phyloP scores from a whole-genome alignment of 2,329 filamentous ascomycete genomes.

The Nothophoma quercina region DNA sequence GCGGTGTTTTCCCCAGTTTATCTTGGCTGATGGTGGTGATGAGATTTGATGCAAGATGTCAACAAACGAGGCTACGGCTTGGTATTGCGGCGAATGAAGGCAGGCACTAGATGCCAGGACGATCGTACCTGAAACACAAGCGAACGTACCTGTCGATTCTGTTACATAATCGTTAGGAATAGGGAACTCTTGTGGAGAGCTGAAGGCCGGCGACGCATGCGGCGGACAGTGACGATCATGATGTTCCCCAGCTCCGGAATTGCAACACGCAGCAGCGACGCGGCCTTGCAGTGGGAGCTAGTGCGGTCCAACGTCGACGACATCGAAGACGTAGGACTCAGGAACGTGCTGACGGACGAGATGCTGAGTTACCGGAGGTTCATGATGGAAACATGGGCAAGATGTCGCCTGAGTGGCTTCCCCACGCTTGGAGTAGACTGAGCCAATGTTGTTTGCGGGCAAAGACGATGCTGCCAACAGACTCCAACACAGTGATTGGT shows the following conservation, averaged over 20 bases:
- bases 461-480: neutral
- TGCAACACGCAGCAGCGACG: neutral
- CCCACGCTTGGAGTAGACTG: neutral
- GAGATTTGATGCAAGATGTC: neutral
- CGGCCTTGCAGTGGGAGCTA: constrained; percentile 2
- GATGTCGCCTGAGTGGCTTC: neutral
- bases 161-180: neutral
- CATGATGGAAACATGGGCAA: neutral
- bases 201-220: neutral
- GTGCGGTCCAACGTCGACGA: neutral
- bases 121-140: constrained; percentile 4
- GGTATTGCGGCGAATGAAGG: neutral
- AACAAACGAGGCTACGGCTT: constrained; percentile 5
- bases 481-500: too few relatives aligned
- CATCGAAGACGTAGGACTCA: neutral
- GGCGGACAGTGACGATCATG: neutral
- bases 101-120: neutral
- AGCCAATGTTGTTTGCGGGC: neutral
- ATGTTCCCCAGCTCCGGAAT: neutral
- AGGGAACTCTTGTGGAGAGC: neutral
- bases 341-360: neutral
- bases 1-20: neutral
- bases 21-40: neutral
- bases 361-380: neutral
- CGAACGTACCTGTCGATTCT: neutral